Conservation (phyloP, 805 yeast species). For the Tetrapisispora pingtungensis region DNA sequence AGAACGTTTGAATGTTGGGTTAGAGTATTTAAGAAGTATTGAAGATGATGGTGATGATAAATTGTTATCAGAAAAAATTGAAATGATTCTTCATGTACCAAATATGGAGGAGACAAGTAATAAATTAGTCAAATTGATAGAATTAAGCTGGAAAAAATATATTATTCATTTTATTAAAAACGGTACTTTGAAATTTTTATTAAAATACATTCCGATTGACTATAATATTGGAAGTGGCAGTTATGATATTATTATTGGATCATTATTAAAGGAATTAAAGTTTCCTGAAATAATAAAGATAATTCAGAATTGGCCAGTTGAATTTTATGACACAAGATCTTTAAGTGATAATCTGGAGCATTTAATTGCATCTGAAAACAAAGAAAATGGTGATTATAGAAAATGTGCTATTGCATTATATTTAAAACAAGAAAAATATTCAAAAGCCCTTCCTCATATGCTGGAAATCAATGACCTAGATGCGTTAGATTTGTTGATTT, state of each 20-base stretch:
- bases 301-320: conserved; percentile 48
- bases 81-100: neutral
- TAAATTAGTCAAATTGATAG: conserved; percentile 15
- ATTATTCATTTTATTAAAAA: conserved; percentile 41
- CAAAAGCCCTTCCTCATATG: conserved; percentile 55
- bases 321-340: conserved; percentile 37
- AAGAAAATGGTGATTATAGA: conserved; percentile 27
- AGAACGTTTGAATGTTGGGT: conserved; percentile 52
- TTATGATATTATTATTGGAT: conserved; percentile 40
- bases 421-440: conserved; percentile 46
- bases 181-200: conserved; percentile 37
- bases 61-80: conserved; percentile 33
- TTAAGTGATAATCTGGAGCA: conserved; percentile 41
- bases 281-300: conserved; percentile 33
- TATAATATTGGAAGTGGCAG: conserved; percentile 29
- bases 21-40: conserved; percentile 37
- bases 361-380: conserved; percentile 30
- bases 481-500: conserved; percentile 47
- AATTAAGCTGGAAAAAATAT: conserved; percentile 58
- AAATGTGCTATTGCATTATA: conserved; percentile 43
- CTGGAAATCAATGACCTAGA: conserved; percentile 44
- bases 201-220: conserved; percentile 45
- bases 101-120: conserved; percentile 8
- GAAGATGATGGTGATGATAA: conserved; percentile 42
- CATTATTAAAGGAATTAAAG: conserved; percentile 34